Base-by-base conservation (phyloP, 2,329 filamentous ascomycete species). In the Aquanectria penicillioides region DNA sequence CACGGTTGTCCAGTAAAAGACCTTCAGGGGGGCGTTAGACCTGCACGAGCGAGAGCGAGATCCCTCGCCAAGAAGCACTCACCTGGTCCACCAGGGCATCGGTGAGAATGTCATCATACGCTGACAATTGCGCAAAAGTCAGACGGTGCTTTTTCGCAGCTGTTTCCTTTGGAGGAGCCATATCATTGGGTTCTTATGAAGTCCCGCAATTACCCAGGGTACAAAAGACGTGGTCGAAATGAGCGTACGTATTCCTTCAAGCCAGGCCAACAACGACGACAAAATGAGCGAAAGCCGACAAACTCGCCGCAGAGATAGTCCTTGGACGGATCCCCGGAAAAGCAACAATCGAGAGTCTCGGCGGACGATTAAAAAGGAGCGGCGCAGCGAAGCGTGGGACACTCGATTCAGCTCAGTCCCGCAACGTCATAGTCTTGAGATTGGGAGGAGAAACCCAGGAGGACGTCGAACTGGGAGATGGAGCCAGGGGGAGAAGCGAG, bases 1-100 rank as follows among this genome's bases (percentile, higher is more conserved):
- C 58, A 97, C 97, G 4, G 87, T 91, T 6, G 94, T 94, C 94
- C 95, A 98, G 81, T 95, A 99, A 77, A 92, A 97, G 9, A 93
- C 90, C 94, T 97, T 67, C 59, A 26, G 13, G 38, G 20, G 23
- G 13, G 31, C 46, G 59, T 73, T 67, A 68, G 63, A 66, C 46
- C 47, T 41, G 57, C 57, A 59, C 55, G 34, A 41, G 26, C 47
- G 34, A 40, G 13, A 56, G 18, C 28, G 36, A 9, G 8, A 34
- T n/a, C n/a, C n/a, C n/a, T n/a, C n/a, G n/a, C n/a, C n/a, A n/a
- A n/a, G n/a, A n/a, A n/a, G n/a, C n/a, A n/a, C n/a, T n/a, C n/a
- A n/a, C n/a, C n/a, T n/a, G n/a, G n/a, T n/a, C n/a, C n/a, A n/a
- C n/a, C n/a, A 99, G 87, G 67, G 92, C 91, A 84, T 99, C 95